Percentiles rank a stretch among this genome's conserved stretches.
These are phyloP conservation scores for Cyberlindnera xishuangbannaensis DNA, from an alignment of 805 yeast species.

Conservation along the genomic window DNA sequence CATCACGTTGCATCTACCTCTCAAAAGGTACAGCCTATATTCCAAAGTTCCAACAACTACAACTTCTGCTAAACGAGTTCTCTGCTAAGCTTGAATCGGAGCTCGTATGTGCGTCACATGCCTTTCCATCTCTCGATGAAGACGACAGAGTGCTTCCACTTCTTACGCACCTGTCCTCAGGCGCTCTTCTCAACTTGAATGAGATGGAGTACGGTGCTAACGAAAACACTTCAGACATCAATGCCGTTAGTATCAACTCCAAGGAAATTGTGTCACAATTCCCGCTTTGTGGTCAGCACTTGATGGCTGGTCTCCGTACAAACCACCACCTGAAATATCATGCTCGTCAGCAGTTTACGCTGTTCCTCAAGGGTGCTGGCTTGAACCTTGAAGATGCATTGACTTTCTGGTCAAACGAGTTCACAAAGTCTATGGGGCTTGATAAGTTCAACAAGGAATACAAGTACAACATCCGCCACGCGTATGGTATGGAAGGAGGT, in stretches of 20 bases:
- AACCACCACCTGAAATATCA: slow-evolving; percentile 72
- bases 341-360: slow-evolving; percentile 80
- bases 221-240: slow-evolving; percentile 41
- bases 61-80: slow-evolving; percentile 66
- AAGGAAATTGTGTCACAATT: slow-evolving; percentile 53
- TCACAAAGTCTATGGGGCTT: slow-evolving; percentile 54
- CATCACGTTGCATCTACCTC: slow-evolving; percentile 64
- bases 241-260: slow-evolving; percentile 52
- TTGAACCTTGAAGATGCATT: slow-evolving; percentile 81
- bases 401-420: slow-evolving; percentile 74
- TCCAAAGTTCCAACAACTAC: slow-evolving; percentile 74
- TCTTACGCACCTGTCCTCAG: slow-evolving; percentile 68
- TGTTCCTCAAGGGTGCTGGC: slow-evolving; percentile 88
- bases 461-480: slow-evolving; percentile 80
- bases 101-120: slow-evolving; percentile 63
- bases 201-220: slow-evolving; percentile 14
- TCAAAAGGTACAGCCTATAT: slow-evolving; percentile 73
- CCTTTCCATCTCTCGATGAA: slow-evolving; percentile 81
- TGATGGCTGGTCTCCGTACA: slow-evolving; percentile 54
- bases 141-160: slow-evolving; percentile 87
- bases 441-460: slow-evolving; percentile 87
- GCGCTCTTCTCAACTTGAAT: slow-evolving; percentile 44
- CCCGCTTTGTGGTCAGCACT: slow-evolving; percentile 74
- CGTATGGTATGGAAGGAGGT: slow-evolving; percentile 89
- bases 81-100: slow-evolving; percentile 38